Conservation (phyloP, 768 basidiomycete species). For the Leccinellum albellum region DNA sequence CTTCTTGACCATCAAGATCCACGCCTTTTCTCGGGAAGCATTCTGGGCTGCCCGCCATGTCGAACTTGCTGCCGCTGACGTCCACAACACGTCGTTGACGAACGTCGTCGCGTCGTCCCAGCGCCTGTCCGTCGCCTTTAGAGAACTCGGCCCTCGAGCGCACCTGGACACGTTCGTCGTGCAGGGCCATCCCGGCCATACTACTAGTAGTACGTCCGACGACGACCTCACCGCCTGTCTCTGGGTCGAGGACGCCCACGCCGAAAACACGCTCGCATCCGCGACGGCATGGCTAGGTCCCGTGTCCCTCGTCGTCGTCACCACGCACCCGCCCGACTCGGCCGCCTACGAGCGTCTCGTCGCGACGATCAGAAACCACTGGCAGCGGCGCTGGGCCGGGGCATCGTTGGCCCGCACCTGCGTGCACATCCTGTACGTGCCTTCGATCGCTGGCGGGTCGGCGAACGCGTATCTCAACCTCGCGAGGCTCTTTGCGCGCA, state of each 20-base stretch:
- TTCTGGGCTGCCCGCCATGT: not conserved
- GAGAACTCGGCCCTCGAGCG: slow-evolving; percentile 22
- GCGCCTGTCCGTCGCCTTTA: slow-evolving; percentile 35
- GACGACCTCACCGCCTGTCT: slow-evolving; percentile 44
- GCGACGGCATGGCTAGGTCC: slow-evolving; percentile 45
- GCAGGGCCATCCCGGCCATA: too few relatives aligned
- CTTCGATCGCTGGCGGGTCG: slow-evolving; percentile 33
- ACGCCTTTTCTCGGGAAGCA: slow-evolving; percentile 1
- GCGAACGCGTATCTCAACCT: slow-evolving; percentile 60
- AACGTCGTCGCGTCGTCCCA: slow-evolving; percentile 28
- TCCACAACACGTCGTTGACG: slow-evolving; percentile 13
- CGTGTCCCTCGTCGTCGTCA: slow-evolving; percentile 47
- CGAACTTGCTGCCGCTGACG: not conserved
- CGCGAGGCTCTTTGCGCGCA: slow-evolving; percentile 55
- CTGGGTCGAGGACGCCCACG: slow-evolving; percentile 39
- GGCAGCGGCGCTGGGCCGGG: too few relatives aligned
- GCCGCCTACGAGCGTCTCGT: slow-evolving; percentile 16
- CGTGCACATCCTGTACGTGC: slow-evolving; percentile 46
- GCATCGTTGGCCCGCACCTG: too few relatives aligned
- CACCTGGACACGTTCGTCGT: slow-evolving; percentile 38
- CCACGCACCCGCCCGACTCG: slow-evolving; percentile 29
- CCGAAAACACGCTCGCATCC: slow-evolving; percentile 37
- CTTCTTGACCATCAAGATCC: slow-evolving; percentile 34
- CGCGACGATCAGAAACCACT: too few relatives aligned
- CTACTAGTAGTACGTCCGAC: too few relatives aligned